These are phyloP conservation scores for Akebia trifoliata DNA, from an alignment of 164 flowering plant species.

Conservation along the genomic window DNA sequence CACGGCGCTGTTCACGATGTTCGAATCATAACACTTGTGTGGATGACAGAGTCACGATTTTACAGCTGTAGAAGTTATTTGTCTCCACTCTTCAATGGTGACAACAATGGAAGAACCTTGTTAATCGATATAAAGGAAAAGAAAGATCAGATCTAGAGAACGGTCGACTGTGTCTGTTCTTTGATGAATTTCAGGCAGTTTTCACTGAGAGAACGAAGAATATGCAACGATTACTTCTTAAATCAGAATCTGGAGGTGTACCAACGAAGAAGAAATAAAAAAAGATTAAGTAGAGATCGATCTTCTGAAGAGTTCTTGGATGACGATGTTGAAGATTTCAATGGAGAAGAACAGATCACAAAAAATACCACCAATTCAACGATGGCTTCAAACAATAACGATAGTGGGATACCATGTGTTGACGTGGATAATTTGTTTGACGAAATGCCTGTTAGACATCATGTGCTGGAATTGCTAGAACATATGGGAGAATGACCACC, in stretches of 20 bases:
- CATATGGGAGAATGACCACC: too few species aligned
- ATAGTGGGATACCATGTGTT: conserved; percentile 20
- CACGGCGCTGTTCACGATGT: too few species aligned
- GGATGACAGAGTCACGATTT: too few species aligned
- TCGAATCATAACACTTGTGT: too few species aligned
- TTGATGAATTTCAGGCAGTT: conserved; percentile 58
- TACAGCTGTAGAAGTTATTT: too few species aligned
- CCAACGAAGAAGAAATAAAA: conserved; percentile 39
- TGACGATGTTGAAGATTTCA: conserved; percentile 38
- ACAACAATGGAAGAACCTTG: conserved; percentile 87
- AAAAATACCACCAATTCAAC: conserved; percentile 9
- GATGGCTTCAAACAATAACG: not conserved
- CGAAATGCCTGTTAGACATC: too few species aligned
- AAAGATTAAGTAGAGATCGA: conserved; percentile 25
- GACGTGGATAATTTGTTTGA: too few species aligned
- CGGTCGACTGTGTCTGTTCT: conserved; percentile 55
- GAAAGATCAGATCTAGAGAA: conserved; percentile 56
- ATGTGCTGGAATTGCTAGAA: too few species aligned
- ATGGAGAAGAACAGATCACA: conserved; percentile 31
- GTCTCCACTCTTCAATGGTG: too few species aligned
- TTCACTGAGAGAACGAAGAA: conserved; percentile 50
- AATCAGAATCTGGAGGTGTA: conserved; percentile 35
- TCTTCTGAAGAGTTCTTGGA: conserved; percentile 45
- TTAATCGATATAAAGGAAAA: conserved; percentile 68
- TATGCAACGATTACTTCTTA: conserved; percentile 39